Evolutionary conservation across 164 flowering plant genomes (phyloP).

Genomic region (Hamamelis virginiana): DNA sequence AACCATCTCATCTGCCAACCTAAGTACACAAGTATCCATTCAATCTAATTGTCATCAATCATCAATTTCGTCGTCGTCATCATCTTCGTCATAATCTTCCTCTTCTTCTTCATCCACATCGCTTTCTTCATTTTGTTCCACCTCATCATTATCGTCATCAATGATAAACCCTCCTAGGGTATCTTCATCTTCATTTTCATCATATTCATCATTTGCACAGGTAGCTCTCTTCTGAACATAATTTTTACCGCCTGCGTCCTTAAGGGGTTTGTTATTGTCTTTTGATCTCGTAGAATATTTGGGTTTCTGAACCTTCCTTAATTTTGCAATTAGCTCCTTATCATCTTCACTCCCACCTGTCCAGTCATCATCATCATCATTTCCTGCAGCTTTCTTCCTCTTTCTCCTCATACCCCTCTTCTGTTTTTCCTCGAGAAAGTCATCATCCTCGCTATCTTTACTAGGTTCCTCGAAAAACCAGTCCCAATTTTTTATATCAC

Average conservation of each 20-base stretch:
- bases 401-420: constrained; percentile 20
- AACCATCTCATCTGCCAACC: neutral
- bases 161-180: constrained; percentile 85
- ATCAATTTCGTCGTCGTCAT: constrained; percentile 35
- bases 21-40: neutral
- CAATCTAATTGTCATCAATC: constrained; percentile 6
- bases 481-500: constrained; percentile 57
- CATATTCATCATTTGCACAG: constrained; percentile 15
- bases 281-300: constrained; percentile 60
- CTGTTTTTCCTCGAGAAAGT: constrained; percentile 15
- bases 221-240: constrained; percentile 16
- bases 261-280: constrained; percentile 21
- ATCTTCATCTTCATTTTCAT: constrained; percentile 67
- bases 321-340: constrained; percentile 30
- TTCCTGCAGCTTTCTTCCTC: constrained; percentile 26
- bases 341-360: constrained; percentile 71
- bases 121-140: constrained; percentile 31
- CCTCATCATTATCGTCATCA: constrained; percentile 48
- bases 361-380: constrained; percentile 63
- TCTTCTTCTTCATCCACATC: constrained; percentile 42
- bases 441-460: constrained; percentile 48
- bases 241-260: constrained; percentile 16
- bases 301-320: constrained; percentile 38
- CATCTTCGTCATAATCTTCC: constrained; percentile 44
- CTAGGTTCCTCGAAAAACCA: constrained; percentile 74